Evolutionary conservation across 805 yeast genomes (phyloP).

Genomic region (Saturnispora silvae): DNA sequence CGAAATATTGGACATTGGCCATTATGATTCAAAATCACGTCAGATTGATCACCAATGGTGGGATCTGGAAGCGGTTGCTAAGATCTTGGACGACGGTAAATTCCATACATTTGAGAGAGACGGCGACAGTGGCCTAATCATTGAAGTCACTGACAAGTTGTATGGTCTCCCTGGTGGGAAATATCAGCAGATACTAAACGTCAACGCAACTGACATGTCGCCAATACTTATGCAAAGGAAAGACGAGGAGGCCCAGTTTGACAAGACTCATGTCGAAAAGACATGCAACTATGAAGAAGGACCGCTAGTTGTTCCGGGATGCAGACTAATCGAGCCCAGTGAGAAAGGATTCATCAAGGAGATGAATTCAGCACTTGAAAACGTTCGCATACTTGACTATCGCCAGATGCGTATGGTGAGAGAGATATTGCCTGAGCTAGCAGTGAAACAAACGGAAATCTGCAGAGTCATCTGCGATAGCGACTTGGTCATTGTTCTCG

Average conservation of each 20-base stretch:
- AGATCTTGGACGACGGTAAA: conserved; percentile 7
- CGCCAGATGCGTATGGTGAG: background rate
- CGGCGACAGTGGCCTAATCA: conserved; percentile 1
- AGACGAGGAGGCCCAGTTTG: too few species aligned
- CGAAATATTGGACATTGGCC: conserved; percentile 44
- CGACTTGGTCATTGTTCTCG: background rate
- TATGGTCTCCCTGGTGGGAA: too few species aligned
- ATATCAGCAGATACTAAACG: too few species aligned
- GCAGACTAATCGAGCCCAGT: background rate
- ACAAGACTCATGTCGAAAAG: background rate
- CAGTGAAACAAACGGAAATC: background rate
- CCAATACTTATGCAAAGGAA: too few species aligned
- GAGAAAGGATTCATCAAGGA: background rate
- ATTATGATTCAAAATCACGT: background rate
- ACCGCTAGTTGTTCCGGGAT: conserved; percentile 5
- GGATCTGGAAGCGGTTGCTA: conserved; percentile 10
- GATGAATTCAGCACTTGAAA: background rate
- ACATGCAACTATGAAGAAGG: conserved; percentile 1
- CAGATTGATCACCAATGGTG: conserved; percentile 10
- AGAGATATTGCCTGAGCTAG: too few species aligned
- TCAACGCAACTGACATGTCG: too few species aligned
- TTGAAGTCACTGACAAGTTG: conserved; percentile 26
- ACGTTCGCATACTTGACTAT: conserved; percentile 1
- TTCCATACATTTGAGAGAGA: conserved; percentile 5
- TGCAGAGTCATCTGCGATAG: background rate